Evolutionary conservation across 371 early-diverging fungal species (phyloP).

Genomic region (Mortierella sp.): DNA sequence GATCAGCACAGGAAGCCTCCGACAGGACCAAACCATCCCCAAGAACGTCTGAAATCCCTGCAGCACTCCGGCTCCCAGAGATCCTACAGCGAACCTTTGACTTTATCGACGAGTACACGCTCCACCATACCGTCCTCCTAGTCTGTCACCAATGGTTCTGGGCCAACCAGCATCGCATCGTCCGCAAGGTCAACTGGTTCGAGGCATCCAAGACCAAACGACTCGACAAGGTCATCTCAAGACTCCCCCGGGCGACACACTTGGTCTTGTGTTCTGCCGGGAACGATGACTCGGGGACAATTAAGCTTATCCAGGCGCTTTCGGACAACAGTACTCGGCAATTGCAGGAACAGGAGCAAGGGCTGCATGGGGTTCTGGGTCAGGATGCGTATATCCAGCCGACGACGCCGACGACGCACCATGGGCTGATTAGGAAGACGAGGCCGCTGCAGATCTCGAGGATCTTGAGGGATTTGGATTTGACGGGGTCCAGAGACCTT

Average conservation of each 20-base stretch:
- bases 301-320: neutral
- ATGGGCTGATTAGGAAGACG: neutral
- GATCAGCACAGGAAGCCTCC: neutral
- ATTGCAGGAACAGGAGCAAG: neutral
- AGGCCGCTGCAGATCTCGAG: neutral
- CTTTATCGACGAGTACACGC: conserved; percentile 6
- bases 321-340: neutral
- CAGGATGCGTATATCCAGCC: conserved; percentile 1
- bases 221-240: neutral
- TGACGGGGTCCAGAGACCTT: neutral
- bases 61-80: neutral
- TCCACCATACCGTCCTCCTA: conserved; percentile 4
- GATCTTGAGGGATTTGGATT: neutral
- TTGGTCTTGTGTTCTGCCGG: neutral
- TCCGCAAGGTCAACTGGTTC: conserved; percentile 3
- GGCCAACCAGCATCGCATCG: neutral
- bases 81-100: neutral
- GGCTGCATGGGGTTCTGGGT: neutral
- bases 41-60: neutral
- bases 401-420: neutral
- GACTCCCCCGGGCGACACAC: neutral
- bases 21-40: neutral
- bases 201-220: neutral
- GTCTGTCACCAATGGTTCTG: conserved; percentile 10
- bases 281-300: neutral